A percentile compares a stretch with the other conserved stretches of the same genome.
phyloP scores from a whole-genome alignment of 768 basidiomycete genomes.

The Tricholomella constricta region DNA sequence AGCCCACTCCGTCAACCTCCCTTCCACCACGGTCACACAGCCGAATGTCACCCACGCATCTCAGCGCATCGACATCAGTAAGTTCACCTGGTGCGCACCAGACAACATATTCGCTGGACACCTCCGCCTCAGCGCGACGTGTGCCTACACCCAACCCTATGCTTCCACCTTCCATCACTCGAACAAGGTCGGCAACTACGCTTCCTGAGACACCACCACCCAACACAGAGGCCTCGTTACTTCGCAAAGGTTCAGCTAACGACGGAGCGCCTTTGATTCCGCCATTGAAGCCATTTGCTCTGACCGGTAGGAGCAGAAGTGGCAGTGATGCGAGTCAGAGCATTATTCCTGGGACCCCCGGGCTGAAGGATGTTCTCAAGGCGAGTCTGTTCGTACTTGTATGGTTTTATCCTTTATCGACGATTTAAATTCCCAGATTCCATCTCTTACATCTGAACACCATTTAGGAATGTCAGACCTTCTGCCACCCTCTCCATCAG shows the following conservation, averaged over 20 bases:
- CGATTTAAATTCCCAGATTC: constrained; percentile 48
- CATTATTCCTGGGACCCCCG: constrained; percentile 47
- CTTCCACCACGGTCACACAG: constrained; percentile 20
- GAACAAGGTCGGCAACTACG: constrained; percentile 46
- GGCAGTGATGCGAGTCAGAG: constrained; percentile 46
- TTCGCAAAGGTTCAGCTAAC: constrained; percentile 10
- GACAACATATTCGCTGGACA: constrained; percentile 59
- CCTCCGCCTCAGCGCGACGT: constrained; percentile 32
- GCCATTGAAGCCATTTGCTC: constrained; percentile 49
- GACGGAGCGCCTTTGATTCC: constrained; percentile 34
- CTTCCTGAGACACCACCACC: constrained; percentile 29
- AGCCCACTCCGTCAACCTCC: constrained; percentile 18
- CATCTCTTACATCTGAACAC: constrained; percentile 68
- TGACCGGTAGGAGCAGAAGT: constrained; percentile 43
- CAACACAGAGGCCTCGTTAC: constrained; percentile 5
- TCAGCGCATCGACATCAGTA: constrained; percentile 26
- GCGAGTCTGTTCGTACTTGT: constrained; percentile 31
- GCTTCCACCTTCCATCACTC: constrained; percentile 35
- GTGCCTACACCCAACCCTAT: constrained; percentile 22
- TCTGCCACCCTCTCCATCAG: constrained; percentile 73
- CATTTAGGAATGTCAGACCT: constrained; percentile 69
- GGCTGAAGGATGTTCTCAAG: constrained; percentile 75
- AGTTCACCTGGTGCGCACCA: constrained; percentile 46
- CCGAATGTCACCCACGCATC: constrained; percentile 33
- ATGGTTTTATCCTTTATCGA: not conserved